These are phyloP conservation scores for Puccinia coronata DNA, from an alignment of 1,284 basidiomycete genomes.

Conservation along the genomic window DNA sequence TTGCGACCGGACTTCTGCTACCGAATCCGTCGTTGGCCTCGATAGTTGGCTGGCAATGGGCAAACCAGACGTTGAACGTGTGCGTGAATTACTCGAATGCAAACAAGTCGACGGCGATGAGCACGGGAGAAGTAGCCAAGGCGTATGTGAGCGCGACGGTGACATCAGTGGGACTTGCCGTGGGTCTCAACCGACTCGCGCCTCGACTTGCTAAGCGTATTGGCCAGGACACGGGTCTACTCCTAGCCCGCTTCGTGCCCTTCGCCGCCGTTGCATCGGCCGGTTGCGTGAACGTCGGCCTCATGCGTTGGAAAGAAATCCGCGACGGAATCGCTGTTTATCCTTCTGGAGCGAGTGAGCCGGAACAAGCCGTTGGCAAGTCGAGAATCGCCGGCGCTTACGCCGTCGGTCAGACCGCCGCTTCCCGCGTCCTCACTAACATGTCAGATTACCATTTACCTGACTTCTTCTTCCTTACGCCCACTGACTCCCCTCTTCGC, in stretches of 20 bases:
- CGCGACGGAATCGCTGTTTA: constrained; percentile 63
- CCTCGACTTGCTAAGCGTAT: constrained; percentile 58
- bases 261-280: constrained; percentile 63
- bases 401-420: constrained; percentile 64
- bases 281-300: constrained; percentile 63
- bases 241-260: constrained; percentile 61
- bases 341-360: constrained; percentile 53
- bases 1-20: constrained; percentile 62
- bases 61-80: constrained; percentile 63
- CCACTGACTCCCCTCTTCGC: neutral
- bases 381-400: constrained; percentile 61
- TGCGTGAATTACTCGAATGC: constrained; percentile 57
- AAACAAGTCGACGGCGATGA: constrained; percentile 53
- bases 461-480: neutral
- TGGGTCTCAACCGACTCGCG: constrained; percentile 62
- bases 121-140: constrained; percentile 53
- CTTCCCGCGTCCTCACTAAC: constrained; percentile 63
- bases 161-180: constrained; percentile 63
- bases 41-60: constrained; percentile 65
- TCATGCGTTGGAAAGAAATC: constrained; percentile 66
- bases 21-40: constrained; percentile 59
- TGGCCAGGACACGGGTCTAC: constrained; percentile 56
- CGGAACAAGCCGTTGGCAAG: constrained; percentile 61
- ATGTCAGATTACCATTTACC: constrained; percentile 58
- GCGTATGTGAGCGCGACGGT: constrained; percentile 63